Evolutionary conservation across 75 land plant species (phyloP), one percentile per base, ranked within the genome.

Genomic region (Picea glauca): DNA sequence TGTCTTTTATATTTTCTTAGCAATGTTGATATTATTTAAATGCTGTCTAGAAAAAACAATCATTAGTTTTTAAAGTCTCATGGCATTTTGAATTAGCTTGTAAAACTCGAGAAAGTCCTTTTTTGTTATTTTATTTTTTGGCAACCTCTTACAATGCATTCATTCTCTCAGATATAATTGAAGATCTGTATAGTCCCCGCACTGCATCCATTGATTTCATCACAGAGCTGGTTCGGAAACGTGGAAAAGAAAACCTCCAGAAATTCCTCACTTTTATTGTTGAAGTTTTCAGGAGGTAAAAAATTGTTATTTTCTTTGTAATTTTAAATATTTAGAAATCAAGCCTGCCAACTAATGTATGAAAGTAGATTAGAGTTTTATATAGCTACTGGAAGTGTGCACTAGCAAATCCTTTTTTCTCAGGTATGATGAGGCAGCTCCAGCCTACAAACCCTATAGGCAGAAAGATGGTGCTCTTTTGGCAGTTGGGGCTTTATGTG

Each of bases 391-490:
- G 50, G n/a, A 70, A 70, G 21, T 70, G 13, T 66, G 8, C 12
- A 15, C 13, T 43, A 9, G 20, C 3, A 56, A 30, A 26, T 31
- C 1, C 38, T 77, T 31, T 65, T 46, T n/a, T 35, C 73, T 67
- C 80, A 98, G 99, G 58, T 98, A 93, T 78, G 89, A 91, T 76
- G 96, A 92, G 76, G 85, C 94, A 33, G 77, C 94, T 17, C 46
- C 77, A 38, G 92, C 80, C 58, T 83, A 79, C 75, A 98, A 95
- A 72, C 94, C 93, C 31, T 98, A 93, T 46, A 79, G 96, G 40
- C 94, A 98, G 63, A 98, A 98, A 78, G 99, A 98, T 90, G 99
- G 99, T 58, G 99, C 94, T 13, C 91, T 98, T 77, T 86, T 98
- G 64, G 98, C 98, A 61, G 87, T 98, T 80, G 99, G 99, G 67